Evolutionary conservation across 805 yeast species (phyloP), one percentile per base, ranked within the genome.

Genomic region (Sugiyamaella qingdaonensis): DNA sequence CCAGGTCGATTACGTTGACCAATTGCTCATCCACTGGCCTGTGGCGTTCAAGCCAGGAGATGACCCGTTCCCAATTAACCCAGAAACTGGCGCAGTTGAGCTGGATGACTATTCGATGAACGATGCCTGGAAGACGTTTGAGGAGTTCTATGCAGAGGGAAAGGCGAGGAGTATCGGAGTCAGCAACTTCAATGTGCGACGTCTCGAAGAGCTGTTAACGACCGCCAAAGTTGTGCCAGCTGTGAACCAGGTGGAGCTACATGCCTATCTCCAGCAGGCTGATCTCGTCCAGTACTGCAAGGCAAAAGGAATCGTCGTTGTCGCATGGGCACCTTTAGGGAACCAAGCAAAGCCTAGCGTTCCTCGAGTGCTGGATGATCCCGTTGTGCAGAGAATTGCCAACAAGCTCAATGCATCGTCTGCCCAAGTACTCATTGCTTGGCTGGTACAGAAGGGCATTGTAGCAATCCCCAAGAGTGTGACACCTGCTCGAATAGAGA

Each of bases 381-480:
- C 77, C 31, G 61, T 71, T n/a, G 72, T 86, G 59, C 69, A 67
- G 45, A 54, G 69, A 36, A 80, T 86, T 65, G 88, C 92, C 45
- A 51, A 62, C 2, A 71, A 71, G 21, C 81, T 79, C 61, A 66
- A 68, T 14, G 83, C 76, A 58, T 65, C 82, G 24, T 67, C 87
- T 18, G 82, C 88, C 24, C 84, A 85, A 68, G 81, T 86, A 11
- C 71, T 87, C 56, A 70, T 86, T 56, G 80, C 90, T 73, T 86
- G 92, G 92, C 85, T 88, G 41, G 81, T 89, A 31, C 90, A 85
- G 70, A 79, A 88, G 71, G 79, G 79, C 51, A 63, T 85, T 56
- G 84, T 85, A 41, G 80, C 85, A 53, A 85, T 87, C 71, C 95
- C 95, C 68, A 87, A 87, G 72, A 83, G 90, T 8, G 83, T 84